Conservation (phyloP, 768 basidiomycete genomes). For the Cystofilobasidium capitatum region DNA sequence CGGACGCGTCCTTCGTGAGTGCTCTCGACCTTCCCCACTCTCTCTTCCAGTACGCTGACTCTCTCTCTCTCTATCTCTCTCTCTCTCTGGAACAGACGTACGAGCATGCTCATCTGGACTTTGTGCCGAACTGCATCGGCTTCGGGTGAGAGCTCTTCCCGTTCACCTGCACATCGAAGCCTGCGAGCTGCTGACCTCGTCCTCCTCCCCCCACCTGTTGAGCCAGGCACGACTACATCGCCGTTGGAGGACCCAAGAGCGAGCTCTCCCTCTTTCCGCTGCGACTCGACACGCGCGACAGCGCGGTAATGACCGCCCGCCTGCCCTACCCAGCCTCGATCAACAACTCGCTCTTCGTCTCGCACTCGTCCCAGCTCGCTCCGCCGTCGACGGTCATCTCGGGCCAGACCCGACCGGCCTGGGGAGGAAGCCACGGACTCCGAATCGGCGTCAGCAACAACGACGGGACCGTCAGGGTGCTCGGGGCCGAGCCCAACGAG, state of each 20-base stretch:
- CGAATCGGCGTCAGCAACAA: slow-evolving; percentile 17
- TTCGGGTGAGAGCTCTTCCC: background rate
- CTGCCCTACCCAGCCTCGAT: slow-evolving; percentile 11
- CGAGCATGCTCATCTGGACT: background rate
- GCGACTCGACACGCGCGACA: background rate
- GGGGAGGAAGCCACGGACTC: background rate
- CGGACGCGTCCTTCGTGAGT: background rate
- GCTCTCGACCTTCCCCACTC: background rate
- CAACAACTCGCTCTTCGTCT: slow-evolving; percentile 21
- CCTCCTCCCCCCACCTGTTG: background rate
- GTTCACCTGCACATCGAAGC: too few relatives aligned
- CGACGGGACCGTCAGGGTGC: background rate
- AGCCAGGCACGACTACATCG: slow-evolving; percentile 2
- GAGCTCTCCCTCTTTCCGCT: slow-evolving; percentile 6
- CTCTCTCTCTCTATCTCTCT: background rate
- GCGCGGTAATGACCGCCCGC: background rate
- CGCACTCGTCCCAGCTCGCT: background rate
- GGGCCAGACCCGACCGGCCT: background rate
- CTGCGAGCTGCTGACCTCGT: background rate
- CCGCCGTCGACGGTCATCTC: background rate
- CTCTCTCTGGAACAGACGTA: background rate
- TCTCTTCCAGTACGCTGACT: background rate
- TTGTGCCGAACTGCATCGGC: slow-evolving; percentile 1
- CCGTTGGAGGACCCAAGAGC: slow-evolving; percentile 4
- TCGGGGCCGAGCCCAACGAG: background rate